Percentiles rank a stretch among this genome's conserved stretches.
Evolutionary conservation across 1,284 basidiomycete genomes (phyloP).

Genomic region (Cryptococcus amylolentus): DNA sequence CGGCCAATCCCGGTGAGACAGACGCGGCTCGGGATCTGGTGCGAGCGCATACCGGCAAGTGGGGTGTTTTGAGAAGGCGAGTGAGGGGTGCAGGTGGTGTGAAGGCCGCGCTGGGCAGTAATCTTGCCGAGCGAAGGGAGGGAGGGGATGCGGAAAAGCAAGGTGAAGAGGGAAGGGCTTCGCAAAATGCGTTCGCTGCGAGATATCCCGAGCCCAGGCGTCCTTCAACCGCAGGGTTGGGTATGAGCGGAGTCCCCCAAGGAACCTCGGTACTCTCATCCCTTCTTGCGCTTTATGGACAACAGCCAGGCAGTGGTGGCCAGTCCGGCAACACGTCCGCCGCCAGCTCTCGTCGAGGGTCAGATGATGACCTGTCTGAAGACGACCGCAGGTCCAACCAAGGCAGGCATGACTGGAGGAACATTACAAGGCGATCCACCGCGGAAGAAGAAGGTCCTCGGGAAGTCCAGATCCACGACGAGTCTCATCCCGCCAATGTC

Average conservation of each 20-base stretch:
- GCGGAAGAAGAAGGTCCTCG: not conserved
- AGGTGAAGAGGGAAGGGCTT: slow-evolving; percentile 20
- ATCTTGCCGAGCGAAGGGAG: not conserved
- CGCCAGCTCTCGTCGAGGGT: slow-evolving; percentile 37
- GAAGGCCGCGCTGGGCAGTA: slow-evolving; percentile 3
- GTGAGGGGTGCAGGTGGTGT: slow-evolving; percentile 30
- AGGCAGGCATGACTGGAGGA: slow-evolving; percentile 5
- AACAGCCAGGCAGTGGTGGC: slow-evolving; percentile 24
- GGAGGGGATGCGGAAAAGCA: slow-evolving; percentile 6
- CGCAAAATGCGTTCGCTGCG: slow-evolving; percentile 28
- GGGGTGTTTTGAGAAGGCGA: slow-evolving; percentile 44
- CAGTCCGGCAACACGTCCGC: slow-evolving; percentile 40
- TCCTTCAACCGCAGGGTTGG: slow-evolving; percentile 3
- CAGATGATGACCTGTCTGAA: slow-evolving; percentile 25
- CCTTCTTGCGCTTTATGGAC: slow-evolving; percentile 42
- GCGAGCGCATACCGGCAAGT: slow-evolving; percentile 46
- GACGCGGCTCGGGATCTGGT: slow-evolving; percentile 47
- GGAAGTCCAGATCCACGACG: slow-evolving; percentile 10
- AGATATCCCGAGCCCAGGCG: slow-evolving; percentile 24
- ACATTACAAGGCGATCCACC: slow-evolving; percentile 7
- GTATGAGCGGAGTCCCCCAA: slow-evolving; percentile 23
- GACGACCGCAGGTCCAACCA: slow-evolving; percentile 9
- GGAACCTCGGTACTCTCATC: slow-evolving; percentile 45
- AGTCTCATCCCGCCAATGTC: slow-evolving; percentile 8
- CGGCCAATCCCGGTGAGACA: slow-evolving; percentile 17